Percentiles rank a stretch among this genome's conserved stretches.
Evolutionary conservation across 768 basidiomycete genomes (phyloP).

Genomic region (Rhodotorula taiwanensis): DNA sequence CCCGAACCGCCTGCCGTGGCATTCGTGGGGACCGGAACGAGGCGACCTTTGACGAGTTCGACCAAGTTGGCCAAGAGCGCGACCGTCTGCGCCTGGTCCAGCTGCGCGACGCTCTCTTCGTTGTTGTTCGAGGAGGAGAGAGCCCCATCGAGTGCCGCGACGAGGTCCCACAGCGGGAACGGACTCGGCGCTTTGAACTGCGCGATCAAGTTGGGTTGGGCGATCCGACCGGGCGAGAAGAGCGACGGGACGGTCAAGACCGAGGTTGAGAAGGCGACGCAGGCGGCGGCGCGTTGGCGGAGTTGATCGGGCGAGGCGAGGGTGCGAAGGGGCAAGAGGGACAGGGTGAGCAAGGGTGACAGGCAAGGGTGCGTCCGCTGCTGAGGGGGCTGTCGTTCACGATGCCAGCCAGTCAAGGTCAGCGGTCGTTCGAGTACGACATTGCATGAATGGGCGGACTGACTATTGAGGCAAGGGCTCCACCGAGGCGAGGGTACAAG

Average conservation of each 20-base stretch:
- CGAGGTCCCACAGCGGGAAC: conserved; percentile 6
- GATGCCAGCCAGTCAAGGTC: no score
- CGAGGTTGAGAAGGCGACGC: conserved; percentile 5
- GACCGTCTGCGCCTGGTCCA: neutral
- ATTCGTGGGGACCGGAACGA: neutral
- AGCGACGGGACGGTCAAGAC: conserved; percentile 9
- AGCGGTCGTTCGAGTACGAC: neutral
- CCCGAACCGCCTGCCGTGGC: neutral
- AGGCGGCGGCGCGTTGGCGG: neutral
- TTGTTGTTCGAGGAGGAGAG: neutral
- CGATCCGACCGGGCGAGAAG: neutral
- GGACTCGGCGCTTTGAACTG: neutral
- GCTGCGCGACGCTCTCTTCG: no score
- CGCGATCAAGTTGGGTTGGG: no score
- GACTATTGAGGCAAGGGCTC: conserved; percentile 3
- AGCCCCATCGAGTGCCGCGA: neutral
- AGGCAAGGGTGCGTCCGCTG: conserved; percentile 13
- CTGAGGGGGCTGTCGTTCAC: conserved; percentile 9
- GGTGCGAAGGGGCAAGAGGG: conserved; percentile 28
- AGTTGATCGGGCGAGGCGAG: neutral
- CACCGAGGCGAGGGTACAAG: conserved; percentile 3
- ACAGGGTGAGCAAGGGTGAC: conserved; percentile 6
- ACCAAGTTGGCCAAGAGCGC: conserved; percentile 26
- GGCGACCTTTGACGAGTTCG: neutral
- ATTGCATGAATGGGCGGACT: neutral